Conservation (phyloP, 164 flowering plant genomes). For the Tinospora cordifolia region DNA sequence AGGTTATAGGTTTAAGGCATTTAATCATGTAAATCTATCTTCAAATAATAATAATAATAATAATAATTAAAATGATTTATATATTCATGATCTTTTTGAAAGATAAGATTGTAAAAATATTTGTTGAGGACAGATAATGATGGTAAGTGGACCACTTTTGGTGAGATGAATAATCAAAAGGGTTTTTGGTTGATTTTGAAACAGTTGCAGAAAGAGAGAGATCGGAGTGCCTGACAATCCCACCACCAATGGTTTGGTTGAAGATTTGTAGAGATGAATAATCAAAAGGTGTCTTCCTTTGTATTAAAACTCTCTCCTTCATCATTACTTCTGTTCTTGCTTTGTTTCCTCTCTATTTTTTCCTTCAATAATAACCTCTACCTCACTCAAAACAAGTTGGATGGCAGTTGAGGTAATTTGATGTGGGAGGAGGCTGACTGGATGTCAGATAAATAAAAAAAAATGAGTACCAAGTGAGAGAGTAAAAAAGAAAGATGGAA, state of each 20-base stretch:
- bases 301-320: neutral
- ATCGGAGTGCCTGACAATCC: constrained; percentile 18
- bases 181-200: neutral
- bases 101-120: neutral
- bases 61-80: too few relatives aligned
- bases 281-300: constrained; percentile 10
- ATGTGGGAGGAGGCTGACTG: too few relatives aligned
- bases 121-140: neutral
- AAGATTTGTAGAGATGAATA: constrained; percentile 9
- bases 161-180: constrained; percentile 6
- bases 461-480: too few relatives aligned
- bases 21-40: too few relatives aligned
- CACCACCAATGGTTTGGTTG: constrained; percentile 22
- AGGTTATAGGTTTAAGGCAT: too few relatives aligned
- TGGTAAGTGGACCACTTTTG: neutral
- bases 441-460: too few relatives aligned
- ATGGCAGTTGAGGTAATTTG: too few relatives aligned
- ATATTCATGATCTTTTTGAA: too few relatives aligned
- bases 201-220: constrained; percentile 9
- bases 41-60: too few relatives aligned
- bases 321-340: constrained; percentile 4
- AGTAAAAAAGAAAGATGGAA: neutral
- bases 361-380: too few relatives aligned
- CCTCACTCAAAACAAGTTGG: too few relatives aligned
- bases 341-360: neutral